These are phyloP conservation scores for Trametes sp. DNA, from an alignment of 1,284 basidiomycete genomes.

Conservation along the genomic window DNA sequence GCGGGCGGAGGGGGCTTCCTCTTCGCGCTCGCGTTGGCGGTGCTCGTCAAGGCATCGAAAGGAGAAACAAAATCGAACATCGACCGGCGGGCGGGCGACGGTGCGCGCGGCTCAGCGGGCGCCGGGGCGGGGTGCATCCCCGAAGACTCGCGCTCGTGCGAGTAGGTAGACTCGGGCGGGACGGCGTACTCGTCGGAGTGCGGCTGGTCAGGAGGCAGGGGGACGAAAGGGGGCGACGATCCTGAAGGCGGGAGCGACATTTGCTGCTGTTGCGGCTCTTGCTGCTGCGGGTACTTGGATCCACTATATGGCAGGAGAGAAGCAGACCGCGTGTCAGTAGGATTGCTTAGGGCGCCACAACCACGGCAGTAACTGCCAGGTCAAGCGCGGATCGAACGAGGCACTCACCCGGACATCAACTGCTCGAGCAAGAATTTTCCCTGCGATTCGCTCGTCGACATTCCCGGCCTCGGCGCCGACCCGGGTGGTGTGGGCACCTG, in stretches of 20 bases:
- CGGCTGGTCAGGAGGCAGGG: slow-evolving; percentile 36
- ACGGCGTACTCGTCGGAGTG: slow-evolving; percentile 45
- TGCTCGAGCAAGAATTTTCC: slow-evolving; percentile 80
- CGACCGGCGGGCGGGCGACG: slow-evolving; percentile 75
- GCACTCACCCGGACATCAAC: slow-evolving; percentile 77
- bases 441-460: slow-evolving; percentile 63
- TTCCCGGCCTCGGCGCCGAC: slow-evolving; percentile 63
- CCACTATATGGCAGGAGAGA: slow-evolving; percentile 44
- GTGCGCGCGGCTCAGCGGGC: slow-evolving; percentile 53
- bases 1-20: slow-evolving; percentile 64
- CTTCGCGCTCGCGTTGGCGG: slow-evolving; percentile 55
- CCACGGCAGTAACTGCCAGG: background rate
- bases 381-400: background rate
- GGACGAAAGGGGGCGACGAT: slow-evolving; percentile 57
- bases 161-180: slow-evolving; percentile 51
- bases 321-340: slow-evolving; percentile 4
- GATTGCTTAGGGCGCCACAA: background rate
- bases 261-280: slow-evolving; percentile 56
- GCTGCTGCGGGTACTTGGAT: slow-evolving; percentile 59
- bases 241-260: slow-evolving; percentile 47
- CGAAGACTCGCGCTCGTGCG: slow-evolving; percentile 46
- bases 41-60: slow-evolving; percentile 71
- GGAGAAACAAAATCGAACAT: slow-evolving; percentile 86
- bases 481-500: slow-evolving; percentile 75
- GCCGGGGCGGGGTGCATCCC: slow-evolving; percentile 27